phyloP scores from a whole-genome alignment of 345 rosid genomes.

The Populus euphratica region DNA sequence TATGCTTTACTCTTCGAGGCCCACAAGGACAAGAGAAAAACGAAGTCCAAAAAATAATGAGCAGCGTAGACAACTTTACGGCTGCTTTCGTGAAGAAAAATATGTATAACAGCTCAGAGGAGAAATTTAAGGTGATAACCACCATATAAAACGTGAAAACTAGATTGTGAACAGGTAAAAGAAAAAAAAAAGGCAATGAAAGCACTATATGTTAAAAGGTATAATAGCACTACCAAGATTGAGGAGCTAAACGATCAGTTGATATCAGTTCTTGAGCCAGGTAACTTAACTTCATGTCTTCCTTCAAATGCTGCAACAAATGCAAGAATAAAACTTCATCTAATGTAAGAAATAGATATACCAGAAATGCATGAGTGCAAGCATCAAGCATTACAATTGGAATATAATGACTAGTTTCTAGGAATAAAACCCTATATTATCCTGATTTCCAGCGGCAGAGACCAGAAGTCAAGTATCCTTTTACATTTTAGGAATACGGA shows the following conservation, averaged over 20 bases:
- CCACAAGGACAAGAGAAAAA: not conserved
- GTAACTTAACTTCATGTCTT: constrained; percentile 96
- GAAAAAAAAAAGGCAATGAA: not conserved
- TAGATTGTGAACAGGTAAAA: not conserved
- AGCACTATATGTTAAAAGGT: constrained; percentile 5
- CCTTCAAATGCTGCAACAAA: constrained; percentile 85
- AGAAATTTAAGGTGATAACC: not conserved
- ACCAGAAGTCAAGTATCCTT: not conserved
- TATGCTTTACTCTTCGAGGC: not conserved
- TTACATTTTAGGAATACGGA: not conserved
- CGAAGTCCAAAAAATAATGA: not conserved
- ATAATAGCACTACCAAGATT: constrained; percentile 65
- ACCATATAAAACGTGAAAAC: not conserved
- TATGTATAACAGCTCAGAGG: not conserved
- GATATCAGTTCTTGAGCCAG: constrained; percentile 86
- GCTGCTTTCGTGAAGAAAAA: not conserved
- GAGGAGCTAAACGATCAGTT: constrained; percentile 94
- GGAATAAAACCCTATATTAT: not conserved
- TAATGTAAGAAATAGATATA: not conserved
- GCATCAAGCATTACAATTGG: not conserved
- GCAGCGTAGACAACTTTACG: not conserved
- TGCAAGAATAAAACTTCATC: constrained; percentile 3
- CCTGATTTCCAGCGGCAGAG: not conserved
- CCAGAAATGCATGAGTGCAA: not conserved
- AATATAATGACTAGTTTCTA: not conserved